Conservation (phyloP, 768 basidiomycete genomes). For the Holtermanniella nyarrowii region DNA sequence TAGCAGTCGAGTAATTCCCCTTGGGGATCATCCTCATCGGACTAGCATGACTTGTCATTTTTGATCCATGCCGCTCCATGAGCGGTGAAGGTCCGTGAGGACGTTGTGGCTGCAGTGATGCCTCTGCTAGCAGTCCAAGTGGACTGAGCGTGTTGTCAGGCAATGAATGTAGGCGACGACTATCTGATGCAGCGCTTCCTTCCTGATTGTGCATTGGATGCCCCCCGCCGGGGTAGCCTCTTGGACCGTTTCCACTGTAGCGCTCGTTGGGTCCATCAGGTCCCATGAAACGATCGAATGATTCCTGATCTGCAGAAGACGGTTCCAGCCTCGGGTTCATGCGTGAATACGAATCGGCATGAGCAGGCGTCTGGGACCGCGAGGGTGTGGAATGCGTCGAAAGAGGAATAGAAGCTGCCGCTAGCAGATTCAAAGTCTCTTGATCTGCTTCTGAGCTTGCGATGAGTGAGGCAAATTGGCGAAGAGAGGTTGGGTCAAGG, state of each 20-base stretch:
- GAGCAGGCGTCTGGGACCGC: constrained; percentile 23
- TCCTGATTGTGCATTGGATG: constrained; percentile 44
- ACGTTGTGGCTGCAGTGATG: constrained; percentile 46
- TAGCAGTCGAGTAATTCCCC: constrained; percentile 14
- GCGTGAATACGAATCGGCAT: constrained; percentile 7
- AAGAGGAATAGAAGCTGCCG: constrained; percentile 26
- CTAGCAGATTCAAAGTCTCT: constrained; percentile 32
- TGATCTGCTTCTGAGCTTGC: constrained; percentile 19
- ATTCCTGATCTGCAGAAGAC: not conserved
- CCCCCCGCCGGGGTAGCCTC: constrained; percentile 46
- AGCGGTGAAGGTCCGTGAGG: constrained; percentile 3
- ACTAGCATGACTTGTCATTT: constrained; percentile 9
- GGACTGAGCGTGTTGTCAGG: constrained; percentile 91
- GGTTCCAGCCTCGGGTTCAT: not conserved
- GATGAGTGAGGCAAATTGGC: constrained; percentile 29
- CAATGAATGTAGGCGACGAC: constrained; percentile 60
- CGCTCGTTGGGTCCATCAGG: constrained; percentile 17
- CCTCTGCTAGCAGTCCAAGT: constrained; percentile 82
- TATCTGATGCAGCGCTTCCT: not conserved
- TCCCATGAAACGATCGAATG: not conserved
- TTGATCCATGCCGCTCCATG: not conserved
- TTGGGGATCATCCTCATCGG: constrained; percentile 10
- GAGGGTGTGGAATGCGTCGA: constrained; percentile 25
- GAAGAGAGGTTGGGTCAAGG: constrained; percentile 28
- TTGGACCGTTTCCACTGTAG: constrained; percentile 10